Percentiles rank a stretch among this genome's conserved stretches.
Conservation (phyloP, 2,329 filamentous ascomycete species). For the Leptographium radiaticola region DNA sequence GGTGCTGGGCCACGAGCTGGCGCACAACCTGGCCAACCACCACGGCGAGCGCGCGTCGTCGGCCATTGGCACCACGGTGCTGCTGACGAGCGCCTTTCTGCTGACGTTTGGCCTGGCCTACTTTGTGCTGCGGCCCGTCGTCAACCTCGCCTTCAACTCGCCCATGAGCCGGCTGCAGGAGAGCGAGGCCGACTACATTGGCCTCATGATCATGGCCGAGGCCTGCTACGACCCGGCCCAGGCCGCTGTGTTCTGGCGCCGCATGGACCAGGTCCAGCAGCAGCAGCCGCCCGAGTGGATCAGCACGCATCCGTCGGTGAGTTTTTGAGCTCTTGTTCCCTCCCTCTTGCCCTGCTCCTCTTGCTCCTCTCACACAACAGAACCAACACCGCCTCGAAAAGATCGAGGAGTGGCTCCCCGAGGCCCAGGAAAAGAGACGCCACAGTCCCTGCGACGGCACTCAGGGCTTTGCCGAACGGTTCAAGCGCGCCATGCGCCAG, state of each 20-base stretch:
- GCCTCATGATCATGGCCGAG: slow-evolving; percentile 71
- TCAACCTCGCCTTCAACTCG: slow-evolving; percentile 51
- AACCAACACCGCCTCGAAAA: slow-evolving; percentile 51
- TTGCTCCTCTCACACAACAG: slow-evolving; percentile 16
- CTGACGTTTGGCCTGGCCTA: slow-evolving; percentile 30
- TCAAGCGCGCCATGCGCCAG: slow-evolving; percentile 32
- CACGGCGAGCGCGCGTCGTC: slow-evolving; percentile 48
- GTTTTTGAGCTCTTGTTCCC: slow-evolving; percentile 14
- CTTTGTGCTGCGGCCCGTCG: slow-evolving; percentile 30
- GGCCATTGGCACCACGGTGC: slow-evolving; percentile 36
- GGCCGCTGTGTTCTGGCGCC: slow-evolving; percentile 52
- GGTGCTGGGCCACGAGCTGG: slow-evolving; percentile 68
- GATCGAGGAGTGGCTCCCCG: slow-evolving; percentile 49
- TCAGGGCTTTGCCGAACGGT: slow-evolving; percentile 37
- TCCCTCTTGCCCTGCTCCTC: background rate
- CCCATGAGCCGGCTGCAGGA: slow-evolving; percentile 62
- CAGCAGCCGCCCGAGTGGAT: slow-evolving; percentile 53
- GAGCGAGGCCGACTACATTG: slow-evolving; percentile 69
- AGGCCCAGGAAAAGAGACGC: slow-evolving; percentile 39
- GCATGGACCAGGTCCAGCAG: slow-evolving; percentile 44
- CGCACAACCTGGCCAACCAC: slow-evolving; percentile 60
- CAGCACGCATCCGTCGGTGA: slow-evolving; percentile 62
- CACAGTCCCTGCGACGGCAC: slow-evolving; percentile 42
- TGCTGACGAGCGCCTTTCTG: slow-evolving; percentile 35
- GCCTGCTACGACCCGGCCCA: slow-evolving; percentile 61